These are phyloP conservation scores for Aquilaria sinensis DNA, from an alignment of 345 rosid species.

Conservation along the genomic window DNA sequence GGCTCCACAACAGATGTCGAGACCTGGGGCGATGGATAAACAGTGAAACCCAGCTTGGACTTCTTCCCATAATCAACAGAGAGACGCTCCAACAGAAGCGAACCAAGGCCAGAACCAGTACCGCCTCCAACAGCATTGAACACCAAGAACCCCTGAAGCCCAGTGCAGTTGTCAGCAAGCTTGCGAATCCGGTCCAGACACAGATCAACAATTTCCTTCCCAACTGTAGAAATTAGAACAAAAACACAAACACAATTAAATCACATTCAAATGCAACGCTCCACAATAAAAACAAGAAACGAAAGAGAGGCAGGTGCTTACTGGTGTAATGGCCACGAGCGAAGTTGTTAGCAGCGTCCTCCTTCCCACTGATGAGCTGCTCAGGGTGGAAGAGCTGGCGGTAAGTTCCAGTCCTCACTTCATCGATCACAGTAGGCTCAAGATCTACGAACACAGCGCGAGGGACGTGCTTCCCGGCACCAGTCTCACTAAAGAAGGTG, in stretches of 20 bases:
- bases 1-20: conserved; percentile 55
- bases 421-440: conserved; percentile 59
- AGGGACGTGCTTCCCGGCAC: conserved; percentile 51
- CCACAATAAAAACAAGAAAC: not conserved
- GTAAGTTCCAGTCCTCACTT: conserved; percentile 44
- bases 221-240: conserved; percentile 17
- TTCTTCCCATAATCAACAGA: conserved; percentile 58
- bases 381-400: conserved; percentile 57
- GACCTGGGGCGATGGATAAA: conserved; percentile 56
- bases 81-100: conserved; percentile 53
- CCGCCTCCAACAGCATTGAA: conserved; percentile 65
- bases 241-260: no score
- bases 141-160: conserved; percentile 54
- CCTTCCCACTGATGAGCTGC: conserved; percentile 52
- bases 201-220: conserved; percentile 55
- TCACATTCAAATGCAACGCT: not conserved
- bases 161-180: conserved; percentile 59
- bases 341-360: conserved; percentile 56
- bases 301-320: conserved; percentile 6
- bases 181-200: conserved; percentile 53
- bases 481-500: conserved; percentile 55
- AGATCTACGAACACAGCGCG: conserved; percentile 51
- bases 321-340: conserved; percentile 58
- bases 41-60: conserved; percentile 53
- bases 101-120: conserved; percentile 57